Base-by-base conservation (phyloP, 441 rosid species). In the Pelargonium citronellum region DNA sequence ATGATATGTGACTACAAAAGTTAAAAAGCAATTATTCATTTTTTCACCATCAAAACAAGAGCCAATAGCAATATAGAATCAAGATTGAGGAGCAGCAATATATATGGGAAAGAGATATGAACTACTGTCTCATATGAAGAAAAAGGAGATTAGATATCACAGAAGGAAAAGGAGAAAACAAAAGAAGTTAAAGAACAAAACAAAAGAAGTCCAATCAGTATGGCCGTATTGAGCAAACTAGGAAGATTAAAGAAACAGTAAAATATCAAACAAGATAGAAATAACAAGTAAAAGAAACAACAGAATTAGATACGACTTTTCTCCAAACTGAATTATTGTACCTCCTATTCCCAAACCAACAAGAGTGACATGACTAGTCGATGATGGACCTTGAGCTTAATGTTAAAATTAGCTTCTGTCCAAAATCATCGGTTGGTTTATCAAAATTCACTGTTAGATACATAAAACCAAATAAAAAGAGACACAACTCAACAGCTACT, bases 331-430 rank as follows among this genome's bases (percentile, higher is more conserved):
- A 53, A 53, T n/a, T 53, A 53, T 53, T 53, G 19, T 15, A 4
- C 20, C 9, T 6, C 60, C 60, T 37, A 37, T 37, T 37, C 41
- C 41, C 41, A 37, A 37, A 37, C 8, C 41, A 37, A 37, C 41
- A 37, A 37, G 8, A 7, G 41, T 37, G 41, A 37, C 41, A 53
- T 53, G 20, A 53, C 7, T n/a, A 53, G 17, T 4, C 16, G 20
- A 53, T n/a, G 20, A n/a, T n/a, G 20, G 20, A 4, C 7, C 7
- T 13, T 13, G 13, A 53, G 13, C 7, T 53, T 53, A 5, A 16
- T 53, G 60, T 53, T 53, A 53, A 15, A 53, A 53, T 53, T 11
- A 15, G 20, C 60, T 53, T 53, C 20, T 53, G 60, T 53, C 60
- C 60, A 53, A 53, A 53, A 53, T 19, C 60, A 53, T 1, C 9